phyloP scores from a whole-genome alignment of 192 early-diverging fungal species.

The Podochytrium sp. region DNA sequence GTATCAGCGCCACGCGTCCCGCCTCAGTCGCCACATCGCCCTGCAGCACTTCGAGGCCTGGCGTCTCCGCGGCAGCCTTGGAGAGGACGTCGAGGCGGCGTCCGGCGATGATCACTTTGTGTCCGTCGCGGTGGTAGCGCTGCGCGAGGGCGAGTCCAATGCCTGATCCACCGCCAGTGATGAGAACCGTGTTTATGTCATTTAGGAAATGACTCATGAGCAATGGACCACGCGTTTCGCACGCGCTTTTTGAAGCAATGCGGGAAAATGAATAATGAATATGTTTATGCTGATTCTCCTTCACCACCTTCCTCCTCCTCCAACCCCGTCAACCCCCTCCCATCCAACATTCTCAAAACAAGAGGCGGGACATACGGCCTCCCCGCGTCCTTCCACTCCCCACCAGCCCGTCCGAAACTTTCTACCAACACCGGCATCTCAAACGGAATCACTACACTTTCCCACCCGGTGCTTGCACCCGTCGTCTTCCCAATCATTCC shows the following conservation, averaged over 20 bases:
- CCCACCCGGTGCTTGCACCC: not conserved
- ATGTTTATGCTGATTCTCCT: too few relatives aligned
- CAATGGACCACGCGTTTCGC: too few relatives aligned
- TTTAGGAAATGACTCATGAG: too few relatives aligned
- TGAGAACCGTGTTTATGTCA: slow-evolving; percentile 22
- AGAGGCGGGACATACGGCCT: slow-evolving; percentile 8
- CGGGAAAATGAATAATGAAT: too few relatives aligned
- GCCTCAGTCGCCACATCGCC: slow-evolving; percentile 22
- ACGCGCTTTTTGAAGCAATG: too few relatives aligned
- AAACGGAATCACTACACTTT: not conserved
- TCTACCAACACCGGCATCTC: slow-evolving; percentile 3
- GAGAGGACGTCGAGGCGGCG: slow-evolving; percentile 19
- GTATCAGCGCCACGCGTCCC: slow-evolving; percentile 1
- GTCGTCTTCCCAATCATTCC: not conserved
- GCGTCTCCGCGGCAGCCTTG: not conserved
- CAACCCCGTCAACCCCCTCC: not conserved
- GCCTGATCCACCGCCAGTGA: slow-evolving; percentile 40
- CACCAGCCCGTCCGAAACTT: not conserved
- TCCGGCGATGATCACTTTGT: slow-evolving; percentile 37
- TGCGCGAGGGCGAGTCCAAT: slow-evolving; percentile 37
- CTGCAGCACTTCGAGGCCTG: slow-evolving; percentile 12
- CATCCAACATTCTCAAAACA: slow-evolving; percentile 21
- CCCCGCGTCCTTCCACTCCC: not conserved
- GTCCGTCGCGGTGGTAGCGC: slow-evolving; percentile 7
- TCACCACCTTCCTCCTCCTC: slow-evolving; percentile 3